Conservation (phyloP, 768 basidiomycete species). For the Mycena amicta region DNA sequence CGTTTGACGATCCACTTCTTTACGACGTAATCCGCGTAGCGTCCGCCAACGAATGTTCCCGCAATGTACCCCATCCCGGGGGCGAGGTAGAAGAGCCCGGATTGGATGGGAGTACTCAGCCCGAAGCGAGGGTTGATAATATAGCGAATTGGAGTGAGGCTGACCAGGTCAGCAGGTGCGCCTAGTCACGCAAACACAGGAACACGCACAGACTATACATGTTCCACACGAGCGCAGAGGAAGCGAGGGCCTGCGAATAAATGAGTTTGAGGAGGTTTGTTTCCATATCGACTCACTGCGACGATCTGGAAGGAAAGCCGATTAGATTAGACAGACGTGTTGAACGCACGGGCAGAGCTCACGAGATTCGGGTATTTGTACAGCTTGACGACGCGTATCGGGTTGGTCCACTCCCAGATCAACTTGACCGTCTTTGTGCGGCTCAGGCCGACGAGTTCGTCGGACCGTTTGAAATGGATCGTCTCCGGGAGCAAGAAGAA, state of each 20-base stretch:
- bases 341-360: background rate
- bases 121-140: constrained; percentile 22
- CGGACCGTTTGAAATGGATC: constrained; percentile 20
- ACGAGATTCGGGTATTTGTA: constrained; percentile 22
- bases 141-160: constrained; percentile 23
- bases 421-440: background rate
- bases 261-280: background rate
- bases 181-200: too few species aligned
- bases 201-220: constrained; percentile 21
- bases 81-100: constrained; percentile 21
- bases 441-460: constrained; percentile 15
- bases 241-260: constrained; percentile 1
- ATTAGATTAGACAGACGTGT: background rate
- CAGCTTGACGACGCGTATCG: constrained; percentile 16
- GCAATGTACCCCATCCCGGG: constrained; percentile 17
- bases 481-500: constrained; percentile 23
- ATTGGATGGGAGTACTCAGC: constrained; percentile 18
- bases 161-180: too few species aligned
- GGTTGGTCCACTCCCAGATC: constrained; percentile 21
- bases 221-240: constrained; percentile 20
- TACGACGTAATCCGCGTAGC: constrained; percentile 21
- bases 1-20: constrained; percentile 22
- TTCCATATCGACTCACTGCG: constrained; percentile 1
- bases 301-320: constrained; percentile 4
- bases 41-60: constrained; percentile 18